Evolutionary conservation across 1,139 yeast genomes (phyloP), one percentile per base, ranked within the genome.

Genomic region (Scheffersomyces illinoinensis): DNA sequence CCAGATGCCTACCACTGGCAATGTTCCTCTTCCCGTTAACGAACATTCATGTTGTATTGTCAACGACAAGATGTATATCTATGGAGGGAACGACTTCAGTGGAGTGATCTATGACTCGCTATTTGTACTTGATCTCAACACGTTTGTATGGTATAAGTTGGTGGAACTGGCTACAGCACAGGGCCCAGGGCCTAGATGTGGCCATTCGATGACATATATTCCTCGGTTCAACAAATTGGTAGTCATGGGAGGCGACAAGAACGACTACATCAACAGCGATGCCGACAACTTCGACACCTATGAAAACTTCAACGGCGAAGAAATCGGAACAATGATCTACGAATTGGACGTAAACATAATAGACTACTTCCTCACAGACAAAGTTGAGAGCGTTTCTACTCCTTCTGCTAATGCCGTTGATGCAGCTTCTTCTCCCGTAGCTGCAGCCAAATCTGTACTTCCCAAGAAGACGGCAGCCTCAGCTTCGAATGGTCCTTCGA

Each of bases 241-340:
- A 33, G 86, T 95, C 23, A 89, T 96, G 91, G 99, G 99, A 53
- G 99, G 99, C 61, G 97, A 92, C 71, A 84, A 87, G 64, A 85
- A 87, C 65, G 91, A 87, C 68, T 86, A 78, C 62, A 79, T 80
- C 54, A 68, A 67, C 54, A 69, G 71, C 33, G 79, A 78, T 59
- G 74, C 76, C n/a, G 65, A 66, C 53, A 76, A 78, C 63, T 78
- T 75, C 54, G 77, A 77, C 53, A 76, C 84, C 12, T 86, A 84
- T 64, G 87, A 84, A 59, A 79, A 83, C 14, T 79, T 80, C 50
- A 80, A 81, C 56, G 85, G 84, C 49, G 85, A 83, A 56, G 80
- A 74, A 57, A 62, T 70, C 48, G 85, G 86, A 48, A 88, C 95
- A 3, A 83, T 89, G 73, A 75, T 90, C 54, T 88, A 84, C 66